phyloP scores from a whole-genome alignment of 1,284 basidiomycete genomes.

The Ceratorhiza oryzae-sativae region DNA sequence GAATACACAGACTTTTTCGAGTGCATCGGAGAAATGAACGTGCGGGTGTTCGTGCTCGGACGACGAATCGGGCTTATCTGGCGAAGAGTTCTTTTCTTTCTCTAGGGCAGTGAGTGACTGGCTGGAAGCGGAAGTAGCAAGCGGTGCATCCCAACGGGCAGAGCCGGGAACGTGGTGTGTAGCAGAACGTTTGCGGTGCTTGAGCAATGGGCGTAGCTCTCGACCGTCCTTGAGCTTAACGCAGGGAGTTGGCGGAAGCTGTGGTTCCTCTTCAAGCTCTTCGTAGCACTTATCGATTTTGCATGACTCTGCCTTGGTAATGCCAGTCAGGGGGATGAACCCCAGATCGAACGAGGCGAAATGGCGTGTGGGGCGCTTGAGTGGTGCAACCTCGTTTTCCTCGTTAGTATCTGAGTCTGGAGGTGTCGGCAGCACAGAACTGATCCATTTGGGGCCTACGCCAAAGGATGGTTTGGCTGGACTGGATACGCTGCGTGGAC shows the following conservation, averaged over 20 bases:
- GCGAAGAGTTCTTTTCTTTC: background rate
- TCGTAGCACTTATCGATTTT: constrained; percentile 14
- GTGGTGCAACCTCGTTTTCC: constrained; percentile 16
- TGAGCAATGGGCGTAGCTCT: constrained; percentile 35
- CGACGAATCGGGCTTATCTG: background rate
- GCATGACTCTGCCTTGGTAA: background rate
- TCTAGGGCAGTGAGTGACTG: background rate
- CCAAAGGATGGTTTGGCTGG: constrained; percentile 2
- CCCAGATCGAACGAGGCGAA: constrained; percentile 33
- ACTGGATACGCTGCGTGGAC: constrained; percentile 9
- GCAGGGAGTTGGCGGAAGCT: constrained; percentile 2
- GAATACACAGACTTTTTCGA: constrained; percentile 31
- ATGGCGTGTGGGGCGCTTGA: constrained; percentile 16
- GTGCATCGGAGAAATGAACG: constrained; percentile 31
- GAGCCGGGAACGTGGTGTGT: constrained; percentile 23
- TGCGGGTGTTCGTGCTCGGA: constrained; percentile 1
- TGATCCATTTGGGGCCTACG: constrained; percentile 21
- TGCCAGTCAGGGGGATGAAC: constrained; percentile 1
- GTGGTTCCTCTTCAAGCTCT: constrained; percentile 29
- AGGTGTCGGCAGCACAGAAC: constrained; percentile 7
- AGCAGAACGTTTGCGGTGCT: constrained; percentile 33
- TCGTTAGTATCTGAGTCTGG: constrained; percentile 24
- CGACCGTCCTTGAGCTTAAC: constrained; percentile 35
- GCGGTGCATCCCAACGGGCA: constrained; percentile 1
- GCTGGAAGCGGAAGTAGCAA: background rate